Conservation (phyloP, 305 asterid genomes). For the Fraxinus baroniana region DNA sequence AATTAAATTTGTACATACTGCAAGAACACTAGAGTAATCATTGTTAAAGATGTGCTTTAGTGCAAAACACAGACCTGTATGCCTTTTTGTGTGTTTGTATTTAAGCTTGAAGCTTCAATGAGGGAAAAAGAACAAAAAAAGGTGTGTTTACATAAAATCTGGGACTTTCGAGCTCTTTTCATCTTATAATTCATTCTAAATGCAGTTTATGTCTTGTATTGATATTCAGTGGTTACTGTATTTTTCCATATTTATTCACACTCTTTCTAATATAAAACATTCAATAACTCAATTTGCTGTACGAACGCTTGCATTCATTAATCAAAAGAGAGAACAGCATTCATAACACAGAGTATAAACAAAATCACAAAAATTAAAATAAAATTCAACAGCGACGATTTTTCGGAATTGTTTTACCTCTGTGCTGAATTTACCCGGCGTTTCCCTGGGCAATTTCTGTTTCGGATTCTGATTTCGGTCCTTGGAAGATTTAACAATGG, state of each 20-base stretch:
- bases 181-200: neutral
- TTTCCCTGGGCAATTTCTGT: constrained; percentile 30
- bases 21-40: neutral
- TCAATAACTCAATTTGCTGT: neutral
- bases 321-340: neutral
- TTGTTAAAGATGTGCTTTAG: neutral
- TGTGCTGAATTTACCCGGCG: constrained; percentile 27
- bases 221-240: neutral
- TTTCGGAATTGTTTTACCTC: constrained; percentile 34
- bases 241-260: neutral
- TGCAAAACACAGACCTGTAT: neutral
- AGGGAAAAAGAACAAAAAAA: neutral
- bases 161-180: neutral
- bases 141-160: neutral
- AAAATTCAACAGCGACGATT: neutral
- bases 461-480: constrained; percentile 23
- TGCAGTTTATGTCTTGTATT: neutral
- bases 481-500: constrained; percentile 32
- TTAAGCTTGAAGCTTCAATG: neutral
- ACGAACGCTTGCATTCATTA: neutral
- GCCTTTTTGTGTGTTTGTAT: neutral
- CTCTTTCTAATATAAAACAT: constrained; percentile 1
- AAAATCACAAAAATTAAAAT: neutral
- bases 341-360: neutral
- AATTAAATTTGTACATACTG: neutral